Percentiles rank a stretch among this genome's conserved stretches.
phyloP scores from a whole-genome alignment of 306 rosid species.

The Dalbergia cultrata region DNA sequence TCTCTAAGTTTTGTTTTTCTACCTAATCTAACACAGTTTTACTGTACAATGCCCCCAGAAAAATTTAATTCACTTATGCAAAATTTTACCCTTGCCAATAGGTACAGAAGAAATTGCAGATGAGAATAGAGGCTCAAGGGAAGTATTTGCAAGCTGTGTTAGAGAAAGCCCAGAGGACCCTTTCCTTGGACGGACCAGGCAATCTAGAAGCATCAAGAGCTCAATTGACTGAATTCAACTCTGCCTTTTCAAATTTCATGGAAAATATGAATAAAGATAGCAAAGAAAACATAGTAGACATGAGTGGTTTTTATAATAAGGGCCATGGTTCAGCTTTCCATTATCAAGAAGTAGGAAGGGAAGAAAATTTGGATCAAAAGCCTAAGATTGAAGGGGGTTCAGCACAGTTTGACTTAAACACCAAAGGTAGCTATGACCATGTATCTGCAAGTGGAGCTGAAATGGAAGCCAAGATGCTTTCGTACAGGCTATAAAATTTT shows the following conservation, averaged over 20 bases:
- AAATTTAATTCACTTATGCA: neutral
- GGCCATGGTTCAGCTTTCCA: constrained; percentile 52
- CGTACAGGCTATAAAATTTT: constrained; percentile 56
- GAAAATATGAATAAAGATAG: constrained; percentile 71
- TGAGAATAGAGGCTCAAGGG: constrained; percentile 90
- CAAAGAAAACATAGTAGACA: constrained; percentile 53
- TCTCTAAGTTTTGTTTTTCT: neutral
- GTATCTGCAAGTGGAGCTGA: constrained; percentile 65
- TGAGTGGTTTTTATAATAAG: constrained; percentile 52
- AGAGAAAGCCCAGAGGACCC: constrained; percentile 83
- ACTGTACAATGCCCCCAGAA: neutral
- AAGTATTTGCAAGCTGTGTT: constrained; percentile 80
- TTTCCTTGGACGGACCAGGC: constrained; percentile 62
- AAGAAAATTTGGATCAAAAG: constrained; percentile 56
- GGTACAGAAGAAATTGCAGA: constrained; percentile 80
- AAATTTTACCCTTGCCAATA: constrained; percentile 27
- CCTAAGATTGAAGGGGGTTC: constrained; percentile 62
- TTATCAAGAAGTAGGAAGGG: constrained; percentile 44
- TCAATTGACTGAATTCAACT: constrained; percentile 71
- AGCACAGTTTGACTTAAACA: constrained; percentile 76
- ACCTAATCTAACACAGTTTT: neutral
- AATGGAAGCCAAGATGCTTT: constrained; percentile 63
- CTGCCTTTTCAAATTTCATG: constrained; percentile 73
- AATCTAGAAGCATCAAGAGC: constrained; percentile 66
- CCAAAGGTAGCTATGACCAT: constrained; percentile 70